These are phyloP conservation scores for Pestalotiopsis sp. DNA, from an alignment of 2,329 filamentous ascomycete species.

Conservation along the genomic window DNA sequence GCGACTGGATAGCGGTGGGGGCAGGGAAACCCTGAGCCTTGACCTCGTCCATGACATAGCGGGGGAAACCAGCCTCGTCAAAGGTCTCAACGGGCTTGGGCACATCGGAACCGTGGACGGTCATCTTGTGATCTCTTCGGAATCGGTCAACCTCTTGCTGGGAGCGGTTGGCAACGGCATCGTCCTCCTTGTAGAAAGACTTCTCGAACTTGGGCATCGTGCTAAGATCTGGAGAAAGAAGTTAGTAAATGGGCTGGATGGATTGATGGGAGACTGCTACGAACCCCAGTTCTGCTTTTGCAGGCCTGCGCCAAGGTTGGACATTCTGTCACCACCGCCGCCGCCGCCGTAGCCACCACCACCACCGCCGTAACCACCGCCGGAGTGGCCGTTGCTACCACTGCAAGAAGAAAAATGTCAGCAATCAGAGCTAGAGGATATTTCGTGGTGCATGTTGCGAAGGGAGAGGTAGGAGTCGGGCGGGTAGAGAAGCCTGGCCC, in stretches of 20 bases:
- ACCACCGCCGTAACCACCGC: slow-evolving; percentile 42
- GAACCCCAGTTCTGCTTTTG: slow-evolving; percentile 89
- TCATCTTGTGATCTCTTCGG: slow-evolving; percentile 82
- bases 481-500: too few species aligned
- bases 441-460: background rate
- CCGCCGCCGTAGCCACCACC: slow-evolving; percentile 48
- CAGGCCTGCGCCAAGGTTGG: slow-evolving; percentile 81
- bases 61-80: slow-evolving; percentile 95
- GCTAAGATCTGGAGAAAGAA: slow-evolving; percentile 62
- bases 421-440: background rate
- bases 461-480: background rate
- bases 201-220: slow-evolving; percentile 96
- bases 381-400: slow-evolving; percentile 53
- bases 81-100: slow-evolving; percentile 96
- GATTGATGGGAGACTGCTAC: slow-evolving; percentile 40
- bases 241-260: slow-evolving; percentile 26
- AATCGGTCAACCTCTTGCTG: slow-evolving; percentile 84
- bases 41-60: slow-evolving; percentile 97
- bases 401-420: background rate
- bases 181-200: slow-evolving; percentile 97
- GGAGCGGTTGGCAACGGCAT: slow-evolving; percentile 74
- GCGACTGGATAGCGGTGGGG: slow-evolving; percentile 95
- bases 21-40: slow-evolving; percentile 96
- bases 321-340: slow-evolving; percentile 91
- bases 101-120: slow-evolving; percentile 77